phyloP scores from a whole-genome alignment of 1,284 basidiomycete genomes.

The Fomitopsis palustris region DNA sequence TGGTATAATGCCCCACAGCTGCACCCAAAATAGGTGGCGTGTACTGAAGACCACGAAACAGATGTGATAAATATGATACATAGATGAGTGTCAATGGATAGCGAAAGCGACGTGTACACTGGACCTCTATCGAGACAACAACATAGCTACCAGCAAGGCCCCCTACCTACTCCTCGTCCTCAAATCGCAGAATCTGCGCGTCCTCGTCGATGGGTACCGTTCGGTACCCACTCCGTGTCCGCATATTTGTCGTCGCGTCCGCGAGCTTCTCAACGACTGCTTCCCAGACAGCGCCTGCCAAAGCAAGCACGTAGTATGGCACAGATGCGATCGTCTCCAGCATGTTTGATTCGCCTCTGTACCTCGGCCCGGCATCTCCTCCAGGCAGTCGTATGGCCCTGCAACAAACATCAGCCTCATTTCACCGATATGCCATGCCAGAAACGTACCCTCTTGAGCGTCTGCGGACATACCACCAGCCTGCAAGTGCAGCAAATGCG shows the following conservation, averaged over 20 bases:
- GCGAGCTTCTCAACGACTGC: slow-evolving; percentile 49
- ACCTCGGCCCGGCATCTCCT: slow-evolving; percentile 41
- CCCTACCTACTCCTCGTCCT: slow-evolving; percentile 61
- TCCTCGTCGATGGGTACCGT: slow-evolving; percentile 85
- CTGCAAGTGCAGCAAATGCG: slow-evolving; percentile 67
- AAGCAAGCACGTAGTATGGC: slow-evolving; percentile 83
- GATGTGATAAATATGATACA: neutral
- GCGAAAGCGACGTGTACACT: neutral
- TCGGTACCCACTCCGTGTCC: slow-evolving; percentile 69
- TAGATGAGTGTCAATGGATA: neutral
- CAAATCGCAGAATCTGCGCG: slow-evolving; percentile 78
- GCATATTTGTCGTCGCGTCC: slow-evolving; percentile 38
- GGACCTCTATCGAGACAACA: neutral
- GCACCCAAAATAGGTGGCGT: no score
- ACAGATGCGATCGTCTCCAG: slow-evolving; percentile 77
- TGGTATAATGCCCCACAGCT: no score
- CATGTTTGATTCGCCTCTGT: slow-evolving; percentile 44
- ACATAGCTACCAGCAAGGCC: neutral
- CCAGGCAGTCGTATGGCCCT: slow-evolving; percentile 80
- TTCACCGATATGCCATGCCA: neutral
- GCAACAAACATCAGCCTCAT: neutral
- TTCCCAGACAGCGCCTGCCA: slow-evolving; percentile 73
- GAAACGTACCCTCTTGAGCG: slow-evolving; percentile 66
- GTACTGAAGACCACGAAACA: no score
- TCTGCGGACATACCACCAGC: slow-evolving; percentile 75